Evolutionary conservation across 2,329 filamentous ascomycete species (phyloP).

Genomic region (Diaporthe citri): DNA sequence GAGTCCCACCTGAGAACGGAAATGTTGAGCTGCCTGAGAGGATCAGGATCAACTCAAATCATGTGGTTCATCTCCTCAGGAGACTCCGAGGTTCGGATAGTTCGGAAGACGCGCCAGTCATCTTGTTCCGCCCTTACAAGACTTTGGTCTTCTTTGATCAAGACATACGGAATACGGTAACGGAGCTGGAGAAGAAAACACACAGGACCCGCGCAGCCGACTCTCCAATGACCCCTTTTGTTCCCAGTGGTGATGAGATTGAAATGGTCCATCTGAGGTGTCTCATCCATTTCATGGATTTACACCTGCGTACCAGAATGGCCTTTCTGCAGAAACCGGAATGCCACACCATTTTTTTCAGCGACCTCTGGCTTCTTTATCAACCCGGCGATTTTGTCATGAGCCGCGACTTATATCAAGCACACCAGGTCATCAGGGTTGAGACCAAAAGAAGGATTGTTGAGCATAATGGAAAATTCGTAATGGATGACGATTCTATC

Average conservation of each 20-base stretch:
- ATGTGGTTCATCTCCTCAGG: neutral
- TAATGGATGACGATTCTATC: neutral
- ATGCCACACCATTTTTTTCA: neutral
- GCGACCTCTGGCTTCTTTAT: neutral
- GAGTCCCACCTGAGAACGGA: neutral
- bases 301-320: neutral
- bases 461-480: fast-evolving
- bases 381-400: neutral
- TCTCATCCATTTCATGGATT: constrained; percentile 1
- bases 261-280: neutral
- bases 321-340: neutral
- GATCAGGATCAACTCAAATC: neutral
- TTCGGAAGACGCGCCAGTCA: neutral
- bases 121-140: constrained; percentile 1
- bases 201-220: no score
- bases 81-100: neutral
- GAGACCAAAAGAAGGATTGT: neutral
- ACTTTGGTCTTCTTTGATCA: neutral
- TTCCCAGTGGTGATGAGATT: neutral
- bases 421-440: neutral
- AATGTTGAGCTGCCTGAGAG: neutral
- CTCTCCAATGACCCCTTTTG: fast-evolving
- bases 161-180: neutral
- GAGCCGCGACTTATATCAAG: neutral
- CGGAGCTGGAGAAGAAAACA: neutral